A percentile compares a stretch with the other conserved stretches of the same genome.
Conservation (phyloP, 106 monocot species). For the Dioscorea alata region DNA sequence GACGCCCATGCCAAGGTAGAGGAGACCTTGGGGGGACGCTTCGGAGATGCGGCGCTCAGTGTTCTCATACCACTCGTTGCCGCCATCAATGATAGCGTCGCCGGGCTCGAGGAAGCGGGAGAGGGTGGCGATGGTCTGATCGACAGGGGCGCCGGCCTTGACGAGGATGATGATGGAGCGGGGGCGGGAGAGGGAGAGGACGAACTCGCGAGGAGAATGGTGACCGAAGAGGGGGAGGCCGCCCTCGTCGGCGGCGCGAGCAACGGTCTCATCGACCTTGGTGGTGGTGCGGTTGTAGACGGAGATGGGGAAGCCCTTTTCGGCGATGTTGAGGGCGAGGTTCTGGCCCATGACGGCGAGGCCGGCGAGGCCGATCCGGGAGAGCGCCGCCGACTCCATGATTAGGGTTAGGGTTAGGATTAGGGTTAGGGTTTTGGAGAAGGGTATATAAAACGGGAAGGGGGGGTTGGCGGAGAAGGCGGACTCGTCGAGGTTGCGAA, state of each 20-base stretch:
- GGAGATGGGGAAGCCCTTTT: conserved; percentile 13
- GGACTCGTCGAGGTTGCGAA: not conserved
- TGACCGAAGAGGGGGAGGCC: conserved; percentile 4
- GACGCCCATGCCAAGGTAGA: conserved; percentile 11
- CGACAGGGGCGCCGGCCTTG: conserved; percentile 10
- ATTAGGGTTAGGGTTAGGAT: not conserved
- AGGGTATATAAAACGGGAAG: not conserved
- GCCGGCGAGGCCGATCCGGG: conserved; percentile 10
- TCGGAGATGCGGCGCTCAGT: conserved; percentile 5
- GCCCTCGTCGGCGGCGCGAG: conserved; percentile 1
- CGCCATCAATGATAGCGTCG: conserved; percentile 7
- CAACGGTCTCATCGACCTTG: conserved; percentile 10
- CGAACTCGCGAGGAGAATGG: conserved; percentile 9
- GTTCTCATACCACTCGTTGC: conserved; percentile 15
- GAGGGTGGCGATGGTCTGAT: conserved; percentile 6
- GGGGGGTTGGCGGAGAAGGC: not conserved
- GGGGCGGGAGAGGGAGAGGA: conserved; percentile 7
- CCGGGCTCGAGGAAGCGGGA: conserved; percentile 3
- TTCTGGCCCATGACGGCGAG: conserved; percentile 13
- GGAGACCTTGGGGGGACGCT: not conserved
- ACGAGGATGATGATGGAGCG: conserved; percentile 9
- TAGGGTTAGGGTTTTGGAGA: not conserved
- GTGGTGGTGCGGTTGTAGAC: conserved; percentile 9
- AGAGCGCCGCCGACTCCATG: conserved; percentile 12
- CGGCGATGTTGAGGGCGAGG: conserved; percentile 12